phyloP scores from a whole-genome alignment of 345 rosid genomes.

The Schrenkiella parvula region DNA sequence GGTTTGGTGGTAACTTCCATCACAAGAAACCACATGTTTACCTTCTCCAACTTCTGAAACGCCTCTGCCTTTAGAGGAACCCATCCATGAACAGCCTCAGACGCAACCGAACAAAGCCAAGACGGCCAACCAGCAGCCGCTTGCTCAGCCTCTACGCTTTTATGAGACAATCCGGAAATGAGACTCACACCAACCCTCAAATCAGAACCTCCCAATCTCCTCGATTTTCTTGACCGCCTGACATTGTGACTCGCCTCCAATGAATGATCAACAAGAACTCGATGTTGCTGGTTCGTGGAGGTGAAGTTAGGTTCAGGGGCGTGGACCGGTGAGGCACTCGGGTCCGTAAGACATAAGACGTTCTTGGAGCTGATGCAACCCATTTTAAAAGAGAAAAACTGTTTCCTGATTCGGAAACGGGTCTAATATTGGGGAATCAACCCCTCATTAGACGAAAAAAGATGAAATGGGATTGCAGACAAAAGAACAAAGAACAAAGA shows the following conservation, averaged over 20 bases:
- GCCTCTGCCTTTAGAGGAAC: constrained; percentile 65
- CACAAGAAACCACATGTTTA: constrained; percentile 24
- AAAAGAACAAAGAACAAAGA: constrained; percentile 32
- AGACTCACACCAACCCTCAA: constrained; percentile 33
- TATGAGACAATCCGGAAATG: constrained; percentile 40
- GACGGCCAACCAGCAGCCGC: constrained; percentile 77
- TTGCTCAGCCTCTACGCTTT: constrained; percentile 53
- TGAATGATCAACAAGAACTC: constrained; percentile 27
- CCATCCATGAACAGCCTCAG: constrained; percentile 76
- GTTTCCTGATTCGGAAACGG: constrained; percentile 51
- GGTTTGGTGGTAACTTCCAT: neutral
- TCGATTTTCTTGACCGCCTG: constrained; percentile 32
- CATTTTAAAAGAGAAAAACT: constrained; percentile 37
- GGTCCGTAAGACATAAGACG: constrained; percentile 28
- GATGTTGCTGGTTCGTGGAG: constrained; percentile 24
- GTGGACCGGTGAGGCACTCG: constrained; percentile 35
- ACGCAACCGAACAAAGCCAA: constrained; percentile 63
- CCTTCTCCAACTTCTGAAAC: constrained; percentile 79
- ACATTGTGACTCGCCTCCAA: constrained; percentile 29
- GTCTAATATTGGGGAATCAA: constrained; percentile 33
- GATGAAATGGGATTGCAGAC: constrained; percentile 31
- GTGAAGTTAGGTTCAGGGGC: constrained; percentile 16
- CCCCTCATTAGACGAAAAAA: constrained; percentile 42
- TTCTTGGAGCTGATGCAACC: constrained; percentile 72
- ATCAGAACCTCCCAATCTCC: constrained; percentile 35